phyloP scores from a whole-genome alignment of 2,329 filamentous ascomycete species.

The Leptographium flavum region DNA sequence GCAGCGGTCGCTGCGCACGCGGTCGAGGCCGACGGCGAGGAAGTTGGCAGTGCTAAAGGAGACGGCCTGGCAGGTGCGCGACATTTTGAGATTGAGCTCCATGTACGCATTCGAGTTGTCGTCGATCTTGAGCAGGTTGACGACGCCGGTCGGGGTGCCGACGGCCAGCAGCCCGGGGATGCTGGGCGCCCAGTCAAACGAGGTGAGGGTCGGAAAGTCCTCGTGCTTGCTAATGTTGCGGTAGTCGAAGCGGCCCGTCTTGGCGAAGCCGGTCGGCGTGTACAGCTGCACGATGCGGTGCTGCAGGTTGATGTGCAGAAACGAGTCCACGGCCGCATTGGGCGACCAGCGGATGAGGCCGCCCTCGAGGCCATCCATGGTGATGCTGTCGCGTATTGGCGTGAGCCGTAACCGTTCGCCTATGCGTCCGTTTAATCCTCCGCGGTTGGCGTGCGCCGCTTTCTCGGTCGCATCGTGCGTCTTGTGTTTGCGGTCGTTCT shows the following conservation, averaged over 20 bases:
- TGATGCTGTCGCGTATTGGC: no score
- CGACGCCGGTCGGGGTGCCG: constrained; percentile 60
- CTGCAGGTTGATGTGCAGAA: constrained; percentile 51
- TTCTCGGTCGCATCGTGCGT: no score
- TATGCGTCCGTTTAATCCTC: no score
- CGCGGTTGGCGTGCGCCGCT: no score
- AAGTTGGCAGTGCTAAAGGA: constrained; percentile 61
- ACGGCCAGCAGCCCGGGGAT: constrained; percentile 56
- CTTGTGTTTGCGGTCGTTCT: no score
- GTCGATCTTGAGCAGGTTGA: constrained; percentile 60
- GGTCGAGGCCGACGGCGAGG: constrained; percentile 65
- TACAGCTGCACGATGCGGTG: constrained; percentile 49
- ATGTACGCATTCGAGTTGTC: constrained; percentile 51
- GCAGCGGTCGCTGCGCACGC: constrained; percentile 68
- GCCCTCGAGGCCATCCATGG: constrained; percentile 44
- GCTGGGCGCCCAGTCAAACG: constrained; percentile 52
- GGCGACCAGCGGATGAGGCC: constrained; percentile 55
- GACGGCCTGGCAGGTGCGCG: constrained; percentile 67
- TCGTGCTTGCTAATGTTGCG: constrained; percentile 43
- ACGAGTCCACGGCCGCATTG: constrained; percentile 41
- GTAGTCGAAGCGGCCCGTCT: constrained; percentile 42
- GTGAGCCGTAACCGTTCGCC: no score
- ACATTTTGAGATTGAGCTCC: constrained; percentile 58
- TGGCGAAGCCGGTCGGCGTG: constrained; percentile 44
- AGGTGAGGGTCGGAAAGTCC: constrained; percentile 48